These are phyloP conservation scores for Saururus chinensis DNA, from an alignment of 164 flowering plant genomes.

Conservation along the genomic window DNA sequence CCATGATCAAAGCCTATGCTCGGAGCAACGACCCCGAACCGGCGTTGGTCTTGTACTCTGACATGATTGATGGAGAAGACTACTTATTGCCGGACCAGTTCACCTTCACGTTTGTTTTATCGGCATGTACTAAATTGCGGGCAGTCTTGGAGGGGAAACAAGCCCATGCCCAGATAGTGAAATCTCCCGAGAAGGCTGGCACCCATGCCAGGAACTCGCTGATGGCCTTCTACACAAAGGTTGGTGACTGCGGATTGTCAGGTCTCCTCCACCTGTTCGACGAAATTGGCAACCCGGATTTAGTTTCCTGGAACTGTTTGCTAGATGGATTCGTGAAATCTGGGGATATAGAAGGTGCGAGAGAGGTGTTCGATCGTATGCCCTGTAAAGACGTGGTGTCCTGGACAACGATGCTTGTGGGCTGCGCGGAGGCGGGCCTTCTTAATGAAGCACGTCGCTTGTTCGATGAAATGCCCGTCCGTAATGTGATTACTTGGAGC, in stretches of 20 bases:
- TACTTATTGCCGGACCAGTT: constrained; percentile 9
- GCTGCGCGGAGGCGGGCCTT: constrained; percentile 10
- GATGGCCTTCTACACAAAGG: constrained; percentile 14
- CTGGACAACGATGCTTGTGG: constrained; percentile 18
- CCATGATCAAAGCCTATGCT: constrained; percentile 13
- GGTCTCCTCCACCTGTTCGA: constrained; percentile 8
- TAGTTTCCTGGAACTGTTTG: constrained; percentile 19
- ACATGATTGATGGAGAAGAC: constrained; percentile 10
- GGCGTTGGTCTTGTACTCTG: constrained; percentile 7
- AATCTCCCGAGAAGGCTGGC: constrained; percentile 5
- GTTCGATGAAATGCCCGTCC: constrained; percentile 11
- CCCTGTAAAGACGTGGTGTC: constrained; percentile 8
- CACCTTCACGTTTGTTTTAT: constrained; percentile 13
- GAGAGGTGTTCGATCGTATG: constrained; percentile 13
- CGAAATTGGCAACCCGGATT: constrained; percentile 14
- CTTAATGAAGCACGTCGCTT: constrained; percentile 5
- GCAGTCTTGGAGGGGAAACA: constrained; percentile 12
- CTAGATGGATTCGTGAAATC: constrained; percentile 14
- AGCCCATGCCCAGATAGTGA: constrained; percentile 13
- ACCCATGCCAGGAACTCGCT: constrained; percentile 15
- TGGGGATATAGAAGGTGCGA: constrained; percentile 1
- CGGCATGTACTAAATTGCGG: constrained; percentile 8
- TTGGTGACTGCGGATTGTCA: constrained; percentile 6
- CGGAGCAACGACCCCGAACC: constrained; percentile 1
- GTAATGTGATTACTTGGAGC: constrained; percentile 16